These are phyloP conservation scores for Nepenthes mirabilis DNA, from an alignment of 148 eudicot genomes.

Conservation along the genomic window DNA sequence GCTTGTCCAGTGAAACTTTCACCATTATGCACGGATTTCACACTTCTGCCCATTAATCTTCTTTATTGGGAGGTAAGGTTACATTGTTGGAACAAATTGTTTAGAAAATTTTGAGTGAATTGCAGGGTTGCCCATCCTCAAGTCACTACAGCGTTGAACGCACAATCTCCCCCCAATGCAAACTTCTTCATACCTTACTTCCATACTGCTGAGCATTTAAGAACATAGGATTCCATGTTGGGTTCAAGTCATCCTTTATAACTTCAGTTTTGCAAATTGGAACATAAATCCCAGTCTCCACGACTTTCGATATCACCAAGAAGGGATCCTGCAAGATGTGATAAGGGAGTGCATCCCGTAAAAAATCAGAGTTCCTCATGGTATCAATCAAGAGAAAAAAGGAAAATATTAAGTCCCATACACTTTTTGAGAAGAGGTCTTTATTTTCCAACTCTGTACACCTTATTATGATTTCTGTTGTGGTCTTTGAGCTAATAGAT, in stretches of 20 bases:
- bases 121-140: not conserved
- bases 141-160: not conserved
- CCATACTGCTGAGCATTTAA: constrained; percentile 69
- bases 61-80: too few relatives aligned
- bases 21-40: too few relatives aligned
- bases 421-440: constrained; percentile 91
- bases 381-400: constrained; percentile 7
- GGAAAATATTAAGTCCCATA: constrained; percentile 24
- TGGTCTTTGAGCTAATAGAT: constrained; percentile 61
- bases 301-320: constrained; percentile 62
- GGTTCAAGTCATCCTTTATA: constrained; percentile 64
- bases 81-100: too few relatives aligned
- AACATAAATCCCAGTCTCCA: constrained; percentile 50
- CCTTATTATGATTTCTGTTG: constrained; percentile 58
- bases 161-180: not conserved
- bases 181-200: constrained; percentile 54
- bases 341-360: constrained; percentile 5
- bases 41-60: too few relatives aligned
- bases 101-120: not conserved
- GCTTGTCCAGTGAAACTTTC: too few relatives aligned
- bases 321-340: constrained; percentile 78
- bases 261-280: constrained; percentile 95
- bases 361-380: constrained; percentile 6
- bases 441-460: constrained; percentile 84
- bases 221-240: constrained; percentile 70